Base-by-base conservation (phyloP, 495 filamentous ascomycete genomes). In the Pseudoneurospora amorphoporcata region DNA sequence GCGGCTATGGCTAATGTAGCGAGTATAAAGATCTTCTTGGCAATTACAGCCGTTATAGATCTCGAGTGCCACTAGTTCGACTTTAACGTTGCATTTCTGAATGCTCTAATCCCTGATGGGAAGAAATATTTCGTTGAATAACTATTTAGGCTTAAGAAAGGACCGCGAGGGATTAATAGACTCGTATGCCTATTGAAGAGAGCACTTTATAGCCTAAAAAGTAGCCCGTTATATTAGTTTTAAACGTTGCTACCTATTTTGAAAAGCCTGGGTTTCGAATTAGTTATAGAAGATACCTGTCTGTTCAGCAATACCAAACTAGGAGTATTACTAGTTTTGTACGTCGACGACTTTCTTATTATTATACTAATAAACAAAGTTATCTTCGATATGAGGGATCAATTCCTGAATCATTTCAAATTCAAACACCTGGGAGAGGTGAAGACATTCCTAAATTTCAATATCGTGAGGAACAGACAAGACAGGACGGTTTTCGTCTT, bases 171-270 rank as follows among this genome's bases (percentile, higher is more conserved):
- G 3, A 19, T 23, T n/a, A n/a, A n/a, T n/a, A n/a, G 70, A 1
- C 39, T 17, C 1, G 73, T 72, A 8, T 72, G 14, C 16, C 69
- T 38, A n/a, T 43, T 74, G 0, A 19, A 68, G 7, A 74, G 69
- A 42, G 69, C 69, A 7, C 47, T 73, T 0, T 73, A 73, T 17
- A 23, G 72, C 5, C 17, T 73, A 1, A 39, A 40, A 4, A 2
- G 39, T 14, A 69, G 58, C 3, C 69, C 42, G 6, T 23, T 74
- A 3, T 74, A 74, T 69, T 74, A 41, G 72, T 74, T 74, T 19
- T 2, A n/a, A 1, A 71, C 41, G 0, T 12, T 74, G 3, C 32
- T 40, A 17, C 73, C 35, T 5, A 39, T 74, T 0, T 42, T 74
- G n/a, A 45, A 69, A 14, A 23, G 39, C 14, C 23, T 74, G 3